Evolutionary conservation across 202 grass and related monocot species (phyloP).

Genomic region (Setaria italica): DNA sequence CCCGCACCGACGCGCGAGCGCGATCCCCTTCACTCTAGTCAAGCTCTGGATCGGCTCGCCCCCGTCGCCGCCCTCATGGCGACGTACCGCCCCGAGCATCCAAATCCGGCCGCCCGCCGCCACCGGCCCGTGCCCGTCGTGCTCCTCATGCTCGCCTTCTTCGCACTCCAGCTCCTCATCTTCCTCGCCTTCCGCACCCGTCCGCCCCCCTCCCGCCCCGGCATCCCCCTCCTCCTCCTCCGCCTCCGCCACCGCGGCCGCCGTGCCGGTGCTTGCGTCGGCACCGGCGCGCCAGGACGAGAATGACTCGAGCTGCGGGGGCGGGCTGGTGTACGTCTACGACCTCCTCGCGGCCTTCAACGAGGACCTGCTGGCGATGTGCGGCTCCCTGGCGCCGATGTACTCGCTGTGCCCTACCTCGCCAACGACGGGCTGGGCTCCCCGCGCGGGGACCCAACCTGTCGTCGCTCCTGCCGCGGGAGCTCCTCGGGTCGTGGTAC

Average conservation of each 20-base stretch:
- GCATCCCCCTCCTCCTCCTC: neutral
- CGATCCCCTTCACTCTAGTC: neutral
- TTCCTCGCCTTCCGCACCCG: slow-evolving; percentile 43
- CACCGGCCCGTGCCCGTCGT: slow-evolving; percentile 34
- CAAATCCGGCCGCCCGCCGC: slow-evolving; percentile 34
- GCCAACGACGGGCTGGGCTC: slow-evolving; percentile 66
- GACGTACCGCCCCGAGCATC: slow-evolving; percentile 39
- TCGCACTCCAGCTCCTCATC: slow-evolving; percentile 52
- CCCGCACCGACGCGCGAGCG: neutral
- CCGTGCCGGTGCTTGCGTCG: slow-evolving; percentile 1
- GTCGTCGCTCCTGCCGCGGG: slow-evolving; percentile 48
- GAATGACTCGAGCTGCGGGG: slow-evolving; percentile 36
- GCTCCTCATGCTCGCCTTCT: slow-evolving; percentile 51
- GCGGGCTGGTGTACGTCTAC: slow-evolving; percentile 77
- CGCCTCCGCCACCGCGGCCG: neutral
- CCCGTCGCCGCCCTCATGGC: slow-evolving; percentile 32
- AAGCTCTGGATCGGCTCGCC: neutral
- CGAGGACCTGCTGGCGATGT: slow-evolving; percentile 61
- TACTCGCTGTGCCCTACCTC: slow-evolving; percentile 68
- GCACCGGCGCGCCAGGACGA: neutral
- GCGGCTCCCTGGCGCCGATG: slow-evolving; percentile 56
- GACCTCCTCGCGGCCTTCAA: slow-evolving; percentile 75
- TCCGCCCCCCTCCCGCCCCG: slow-evolving; percentile 7
- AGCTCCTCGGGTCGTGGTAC: slow-evolving; percentile 70
- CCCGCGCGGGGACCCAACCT: slow-evolving; percentile 55